These are phyloP conservation scores for Cinchona pubescens DNA, from an alignment of 257 asterid genomes.

Conservation along the genomic window DNA sequence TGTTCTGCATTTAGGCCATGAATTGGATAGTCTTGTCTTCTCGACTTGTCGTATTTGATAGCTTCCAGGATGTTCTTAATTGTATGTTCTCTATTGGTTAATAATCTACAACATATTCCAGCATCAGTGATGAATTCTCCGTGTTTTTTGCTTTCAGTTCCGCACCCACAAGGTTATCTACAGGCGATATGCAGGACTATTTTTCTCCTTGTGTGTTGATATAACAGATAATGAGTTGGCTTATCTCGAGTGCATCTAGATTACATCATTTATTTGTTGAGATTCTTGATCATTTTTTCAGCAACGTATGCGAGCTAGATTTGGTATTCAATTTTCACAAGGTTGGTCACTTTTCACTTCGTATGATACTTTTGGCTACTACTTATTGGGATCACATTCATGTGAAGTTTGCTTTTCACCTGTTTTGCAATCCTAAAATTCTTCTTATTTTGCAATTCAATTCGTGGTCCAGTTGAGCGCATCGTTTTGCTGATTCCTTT, in stretches of 20 bases:
- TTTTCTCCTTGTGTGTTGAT: conserved; percentile 93
- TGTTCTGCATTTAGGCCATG: neutral
- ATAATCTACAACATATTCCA: neutral
- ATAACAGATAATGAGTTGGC: conserved; percentile 94
- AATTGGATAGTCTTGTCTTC: neutral
- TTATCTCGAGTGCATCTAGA: conserved; percentile 79
- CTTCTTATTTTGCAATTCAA: neutral
- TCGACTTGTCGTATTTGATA: neutral
- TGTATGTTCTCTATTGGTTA: neutral
- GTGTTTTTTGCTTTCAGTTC: conserved; percentile 50
- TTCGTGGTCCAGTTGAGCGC: neutral
- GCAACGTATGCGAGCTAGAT: conserved; percentile 98
- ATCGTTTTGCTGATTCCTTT: neutral
- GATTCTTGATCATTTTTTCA: conserved; percentile 93
- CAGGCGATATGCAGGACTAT: conserved; percentile 94
- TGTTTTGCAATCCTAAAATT: neutral
- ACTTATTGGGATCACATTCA: neutral
- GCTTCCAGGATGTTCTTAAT: neutral
- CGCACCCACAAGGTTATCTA: conserved; percentile 94
- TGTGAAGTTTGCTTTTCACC: neutral
- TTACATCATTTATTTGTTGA: conserved; percentile 98
- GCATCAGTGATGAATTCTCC: conserved; percentile 8
- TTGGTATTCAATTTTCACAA: conserved; percentile 94
- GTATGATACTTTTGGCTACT: neutral
- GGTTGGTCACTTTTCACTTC: conserved; percentile 37